Evolutionary conservation across 495 filamentous ascomycete genomes (phyloP).

Genomic region (Penicillium mononematosum): DNA sequence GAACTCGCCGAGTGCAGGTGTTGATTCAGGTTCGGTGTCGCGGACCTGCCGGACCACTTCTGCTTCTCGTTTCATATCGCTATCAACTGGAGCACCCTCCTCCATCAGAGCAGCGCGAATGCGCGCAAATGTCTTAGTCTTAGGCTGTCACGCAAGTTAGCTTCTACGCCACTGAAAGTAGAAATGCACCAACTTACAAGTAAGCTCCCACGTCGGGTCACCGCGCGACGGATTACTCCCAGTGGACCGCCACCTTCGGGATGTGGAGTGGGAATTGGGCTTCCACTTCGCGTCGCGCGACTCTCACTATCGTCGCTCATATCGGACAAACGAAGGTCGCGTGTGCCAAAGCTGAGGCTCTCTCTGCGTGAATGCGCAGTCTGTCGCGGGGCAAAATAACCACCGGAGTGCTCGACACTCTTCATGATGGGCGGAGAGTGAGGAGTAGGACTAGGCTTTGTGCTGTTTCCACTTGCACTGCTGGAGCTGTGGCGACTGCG

Average conservation of each 20-base stretch:
- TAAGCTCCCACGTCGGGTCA: slow-evolving; percentile 84
- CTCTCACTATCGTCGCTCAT: slow-evolving; percentile 75
- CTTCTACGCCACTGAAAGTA: background rate
- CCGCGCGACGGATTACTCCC: slow-evolving; percentile 59
- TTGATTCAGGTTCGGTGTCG: slow-evolving; percentile 59
- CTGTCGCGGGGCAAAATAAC: slow-evolving; percentile 47
- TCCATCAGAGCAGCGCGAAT: slow-evolving; percentile 87
- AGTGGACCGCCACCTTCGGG: slow-evolving; percentile 41
- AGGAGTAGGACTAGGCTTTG: slow-evolving; percentile 63
- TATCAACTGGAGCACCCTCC: slow-evolving; percentile 82
- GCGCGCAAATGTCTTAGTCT: slow-evolving; percentile 90
- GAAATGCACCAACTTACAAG: slow-evolving; percentile 55
- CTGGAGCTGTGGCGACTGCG: slow-evolving; percentile 65
- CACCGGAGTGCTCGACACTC: slow-evolving; percentile 54
- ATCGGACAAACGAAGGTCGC: slow-evolving; percentile 82
- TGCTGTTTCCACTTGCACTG: slow-evolving; percentile 69
- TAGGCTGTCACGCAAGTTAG: slow-evolving; percentile 57
- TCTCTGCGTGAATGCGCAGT: slow-evolving; percentile 65
- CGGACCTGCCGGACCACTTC: slow-evolving; percentile 93
- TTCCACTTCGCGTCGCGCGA: slow-evolving; percentile 46
- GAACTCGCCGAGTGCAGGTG: slow-evolving; percentile 36
- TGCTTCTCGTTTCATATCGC: slow-evolving; percentile 85
- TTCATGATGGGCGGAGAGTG: slow-evolving; percentile 64
- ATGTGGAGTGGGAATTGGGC: slow-evolving; percentile 38
- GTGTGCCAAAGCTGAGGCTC: slow-evolving; percentile 81